Conservation (phyloP, 495 filamentous ascomycete species). For the Mycothermus thermophilus region DNA sequence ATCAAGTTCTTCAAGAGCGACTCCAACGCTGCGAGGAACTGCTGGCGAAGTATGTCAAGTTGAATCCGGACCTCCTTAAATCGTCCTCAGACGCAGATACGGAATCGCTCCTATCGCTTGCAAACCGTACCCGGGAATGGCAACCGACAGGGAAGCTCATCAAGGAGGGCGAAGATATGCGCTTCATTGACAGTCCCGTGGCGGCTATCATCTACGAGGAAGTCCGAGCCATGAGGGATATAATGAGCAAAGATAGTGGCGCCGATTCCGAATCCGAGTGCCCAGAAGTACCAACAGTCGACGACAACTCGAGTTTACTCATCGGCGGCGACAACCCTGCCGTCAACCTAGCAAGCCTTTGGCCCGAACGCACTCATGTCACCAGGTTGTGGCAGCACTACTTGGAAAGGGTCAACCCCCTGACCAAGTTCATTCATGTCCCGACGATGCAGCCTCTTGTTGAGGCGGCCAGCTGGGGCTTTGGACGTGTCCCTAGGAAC, state of each 20-base stretch:
- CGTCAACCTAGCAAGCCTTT: constrained; percentile 30
- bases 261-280: constrained; percentile 16
- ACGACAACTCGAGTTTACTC: constrained; percentile 28
- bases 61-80: constrained; percentile 18
- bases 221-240: constrained; percentile 34
- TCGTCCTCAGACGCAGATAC: no score
- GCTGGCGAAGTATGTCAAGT: constrained; percentile 31
- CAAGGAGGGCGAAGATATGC: constrained; percentile 29
- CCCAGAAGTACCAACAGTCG: constrained; percentile 18
- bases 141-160: constrained; percentile 29
- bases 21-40: constrained; percentile 36
- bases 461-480: constrained; percentile 26
- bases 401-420: constrained; percentile 51
- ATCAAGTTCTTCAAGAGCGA: constrained; percentile 36
- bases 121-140: constrained; percentile 19
- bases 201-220: constrained; percentile 30
- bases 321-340: constrained; percentile 16
- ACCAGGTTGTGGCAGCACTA: constrained; percentile 58
- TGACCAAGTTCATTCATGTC: constrained; percentile 57
- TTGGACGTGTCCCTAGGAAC: constrained; percentile 31
- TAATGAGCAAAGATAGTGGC: constrained; percentile 32
- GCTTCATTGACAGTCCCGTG: constrained; percentile 33
- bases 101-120: no score
- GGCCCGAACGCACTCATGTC: constrained; percentile 51
- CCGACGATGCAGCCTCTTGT: constrained; percentile 45